Evolutionary conservation across 345 rosid genomes (phyloP), one percentile per base, ranked within the genome.

Genomic region (Hibiscus syriacus): DNA sequence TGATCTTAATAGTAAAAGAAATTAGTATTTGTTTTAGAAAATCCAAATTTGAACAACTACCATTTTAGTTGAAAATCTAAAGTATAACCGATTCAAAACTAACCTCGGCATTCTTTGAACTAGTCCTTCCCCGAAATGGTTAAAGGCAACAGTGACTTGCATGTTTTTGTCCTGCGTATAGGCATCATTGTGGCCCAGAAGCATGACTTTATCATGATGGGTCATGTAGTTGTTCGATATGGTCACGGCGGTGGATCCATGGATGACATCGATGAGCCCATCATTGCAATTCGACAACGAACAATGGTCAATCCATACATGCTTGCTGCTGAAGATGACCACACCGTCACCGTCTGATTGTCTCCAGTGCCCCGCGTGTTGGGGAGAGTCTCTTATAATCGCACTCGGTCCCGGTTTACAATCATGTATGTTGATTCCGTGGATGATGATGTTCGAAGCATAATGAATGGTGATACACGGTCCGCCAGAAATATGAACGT

Each of bases 21-120:
- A n/a, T n/a, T n/a, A n/a, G n/a, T n/a, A n/a, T n/a, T n/a, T n/a
- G n/a, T n/a, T n/a, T n/a, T n/a, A n/a, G n/a, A n/a, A n/a, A n/a
- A n/a, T n/a, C n/a, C n/a, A n/a, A n/a, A n/a, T n/a, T n/a, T n/a
- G n/a, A 39, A 39, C 14, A 13, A 39, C 2, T 9, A 39, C 13
- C 0, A 6, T n/a, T 0, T 46, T 48, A 16, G 2, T 11, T 12
- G 14, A 41, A 11, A 41, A 41, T 2, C 48, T 4, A 11, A 13
- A 12, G 48, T 41, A 3, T 41, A 41, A 41, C n/a, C 1, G 0
- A 41, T 41, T 41, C 16, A 14, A 49, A 5, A 49, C 23, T 32
- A 12, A 88, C 92, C 96, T 78, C 49, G 96, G 96, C 89, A 87
- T 90, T 70, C 96, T 85, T 68, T 90, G 96, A n/a, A 89, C 90